A percentile compares a stretch with the other conserved stretches of the same genome.
Conservation (phyloP, 192 early-diverging fungal genomes). For the Entomortierella parvispora region DNA sequence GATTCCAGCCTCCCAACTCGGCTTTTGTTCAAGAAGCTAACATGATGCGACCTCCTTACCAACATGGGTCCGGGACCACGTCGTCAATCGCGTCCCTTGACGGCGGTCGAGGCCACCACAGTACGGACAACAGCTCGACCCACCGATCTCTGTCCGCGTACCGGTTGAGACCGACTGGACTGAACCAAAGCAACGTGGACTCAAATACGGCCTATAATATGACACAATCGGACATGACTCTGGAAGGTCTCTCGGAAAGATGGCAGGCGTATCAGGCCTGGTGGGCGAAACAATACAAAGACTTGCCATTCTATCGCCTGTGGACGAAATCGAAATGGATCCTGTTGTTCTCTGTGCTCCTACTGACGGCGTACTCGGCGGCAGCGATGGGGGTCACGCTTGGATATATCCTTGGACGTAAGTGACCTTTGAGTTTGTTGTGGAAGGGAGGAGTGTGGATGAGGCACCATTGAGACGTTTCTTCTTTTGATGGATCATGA, state of each 20-base stretch:
- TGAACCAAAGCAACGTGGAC: background rate
- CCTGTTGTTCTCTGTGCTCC: conserved; percentile 11
- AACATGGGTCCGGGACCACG: too few species aligned
- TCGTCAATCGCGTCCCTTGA: too few species aligned
- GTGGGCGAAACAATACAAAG: conserved; percentile 29
- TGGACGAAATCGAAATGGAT: conserved; percentile 29
- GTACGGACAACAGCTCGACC: conserved; percentile 2
- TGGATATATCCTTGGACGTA: conserved; percentile 23
- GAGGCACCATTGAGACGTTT: too few species aligned
- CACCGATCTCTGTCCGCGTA: background rate
- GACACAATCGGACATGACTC: conserved; percentile 22
- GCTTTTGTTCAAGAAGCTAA: too few species aligned
- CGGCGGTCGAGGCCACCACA: too few species aligned
- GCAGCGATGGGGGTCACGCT: conserved; percentile 5
- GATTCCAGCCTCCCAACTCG: too few species aligned
- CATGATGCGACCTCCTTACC: too few species aligned
- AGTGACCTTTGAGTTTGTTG: background rate
- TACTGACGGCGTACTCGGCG: conserved; percentile 7
- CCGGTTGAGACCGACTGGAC: background rate
- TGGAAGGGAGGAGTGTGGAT: too few species aligned
- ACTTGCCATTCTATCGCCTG: conserved; percentile 17
- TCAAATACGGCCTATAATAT: conserved; percentile 8
- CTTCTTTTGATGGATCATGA: too few species aligned
- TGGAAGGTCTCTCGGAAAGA: conserved; percentile 15
- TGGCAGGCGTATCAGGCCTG: conserved; percentile 15